Conservation (phyloP, 83 land plant genomes). For the Picea engelmannii region DNA sequence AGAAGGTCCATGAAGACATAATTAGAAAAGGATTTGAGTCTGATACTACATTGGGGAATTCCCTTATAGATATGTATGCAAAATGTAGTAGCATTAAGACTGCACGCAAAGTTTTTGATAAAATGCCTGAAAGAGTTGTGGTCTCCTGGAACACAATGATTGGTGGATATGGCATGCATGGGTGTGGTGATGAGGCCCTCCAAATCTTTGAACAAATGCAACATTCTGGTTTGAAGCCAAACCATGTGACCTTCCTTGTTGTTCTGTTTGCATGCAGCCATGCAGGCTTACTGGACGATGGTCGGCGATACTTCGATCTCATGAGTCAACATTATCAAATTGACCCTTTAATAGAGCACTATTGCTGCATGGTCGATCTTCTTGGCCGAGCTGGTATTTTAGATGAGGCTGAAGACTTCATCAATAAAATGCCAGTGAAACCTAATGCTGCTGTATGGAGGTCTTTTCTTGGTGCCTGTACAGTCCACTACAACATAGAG, state of each 20-base stretch:
- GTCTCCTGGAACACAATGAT: constrained; percentile 5
- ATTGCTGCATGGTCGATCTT: constrained; percentile 4
- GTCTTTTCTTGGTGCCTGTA: neutral
- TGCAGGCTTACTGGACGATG: neutral
- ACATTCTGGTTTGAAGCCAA: neutral
- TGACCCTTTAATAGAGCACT: neutral
- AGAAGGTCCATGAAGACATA: neutral
- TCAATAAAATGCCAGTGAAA: constrained; percentile 2
- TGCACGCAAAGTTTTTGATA: neutral
- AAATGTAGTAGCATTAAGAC: neutral
- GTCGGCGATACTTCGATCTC: neutral
- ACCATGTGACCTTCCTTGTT: constrained; percentile 6
- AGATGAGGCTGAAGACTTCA: neutral
- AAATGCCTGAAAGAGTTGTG: neutral
- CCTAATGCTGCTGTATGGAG: constrained; percentile 1
- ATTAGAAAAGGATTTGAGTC: neutral
- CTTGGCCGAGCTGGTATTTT: constrained; percentile 2
- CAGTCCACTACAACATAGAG: neutral
- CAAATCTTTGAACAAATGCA: constrained; percentile 9
- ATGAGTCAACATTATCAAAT: neutral
- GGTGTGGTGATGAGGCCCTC: neutral
- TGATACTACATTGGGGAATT: neutral
- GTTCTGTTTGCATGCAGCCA: constrained; percentile 10
- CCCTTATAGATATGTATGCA: constrained; percentile 13
- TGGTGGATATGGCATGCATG: constrained; percentile 12